A percentile compares a stretch with the other conserved stretches of the same genome.
Conservation (phyloP, 371 early-diverging fungal species). For the Chytridium lagenaria region DNA sequence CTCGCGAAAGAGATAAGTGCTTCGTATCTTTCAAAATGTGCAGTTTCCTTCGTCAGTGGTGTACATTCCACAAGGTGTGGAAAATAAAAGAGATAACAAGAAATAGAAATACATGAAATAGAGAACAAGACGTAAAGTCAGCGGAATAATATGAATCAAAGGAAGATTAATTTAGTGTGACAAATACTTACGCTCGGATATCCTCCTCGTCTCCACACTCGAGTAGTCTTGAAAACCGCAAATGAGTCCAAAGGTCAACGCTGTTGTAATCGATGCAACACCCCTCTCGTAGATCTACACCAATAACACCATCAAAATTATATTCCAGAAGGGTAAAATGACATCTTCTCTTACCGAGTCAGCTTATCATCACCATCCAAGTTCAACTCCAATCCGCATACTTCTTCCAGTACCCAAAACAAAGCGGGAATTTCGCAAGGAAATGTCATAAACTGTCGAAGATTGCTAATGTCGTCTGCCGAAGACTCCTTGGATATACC, state of each 20-base stretch:
- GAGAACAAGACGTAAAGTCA: neutral
- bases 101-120: conserved; percentile 20
- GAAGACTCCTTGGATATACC: conserved; percentile 55
- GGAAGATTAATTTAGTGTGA: too few relatives aligned
- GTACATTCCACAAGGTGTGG: too few relatives aligned
- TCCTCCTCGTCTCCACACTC: conserved; percentile 59
- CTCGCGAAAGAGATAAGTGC: too few relatives aligned
- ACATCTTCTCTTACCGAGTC: conserved; percentile 60
- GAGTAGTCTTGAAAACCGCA: conserved; percentile 63
- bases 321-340: neutral
- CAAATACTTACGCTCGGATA: too few relatives aligned
- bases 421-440: conserved; percentile 70
- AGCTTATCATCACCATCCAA: conserved; percentile 60
- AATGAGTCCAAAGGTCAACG: conserved; percentile 75
- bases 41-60: too few relatives aligned
- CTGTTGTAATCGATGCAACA: conserved; percentile 67
- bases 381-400: conserved; percentile 65
- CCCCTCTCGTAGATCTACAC: conserved; percentile 68
- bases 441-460: conserved; percentile 68
- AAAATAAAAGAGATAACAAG: conserved; percentile 14
- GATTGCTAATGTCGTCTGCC: conserved; percentile 39
- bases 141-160: too few relatives aligned
- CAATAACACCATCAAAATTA: neutral
- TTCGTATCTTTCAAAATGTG: too few relatives aligned
- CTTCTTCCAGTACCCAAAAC: conserved; percentile 81